A percentile compares a stretch with the other conserved stretches of the same genome.
phyloP scores from a whole-genome alignment of 495 filamentous ascomycete species.

The Elasticomyces elasticus region DNA sequence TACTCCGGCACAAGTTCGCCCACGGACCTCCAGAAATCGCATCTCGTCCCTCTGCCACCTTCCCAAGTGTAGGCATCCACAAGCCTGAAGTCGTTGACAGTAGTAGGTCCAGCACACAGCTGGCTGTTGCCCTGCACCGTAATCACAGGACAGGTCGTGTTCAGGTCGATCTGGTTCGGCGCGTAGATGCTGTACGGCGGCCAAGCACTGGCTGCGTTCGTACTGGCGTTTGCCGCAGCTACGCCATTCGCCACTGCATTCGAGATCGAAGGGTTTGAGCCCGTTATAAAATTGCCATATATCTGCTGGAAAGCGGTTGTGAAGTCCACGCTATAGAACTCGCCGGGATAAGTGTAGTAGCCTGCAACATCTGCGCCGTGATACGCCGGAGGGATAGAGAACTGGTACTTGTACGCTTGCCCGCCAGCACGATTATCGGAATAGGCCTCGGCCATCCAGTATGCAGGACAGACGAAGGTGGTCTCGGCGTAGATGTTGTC shows the following conservation, averaged over 20 bases:
- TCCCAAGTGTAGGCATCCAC: conserved; percentile 26
- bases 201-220: not conserved
- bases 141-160: conserved; percentile 10
- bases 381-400: conserved; percentile 45
- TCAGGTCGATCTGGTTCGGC: conserved; percentile 6
- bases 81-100: conserved; percentile 10
- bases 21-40: conserved; percentile 23
- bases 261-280: conserved; percentile 43
- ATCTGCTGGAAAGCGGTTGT: conserved; percentile 24
- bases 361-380: conserved; percentile 38
- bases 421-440: conserved; percentile 21
- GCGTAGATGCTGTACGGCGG: conserved; percentile 10
- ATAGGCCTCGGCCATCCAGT: conserved; percentile 56
- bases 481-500: conserved; percentile 46
- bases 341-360: conserved; percentile 38
- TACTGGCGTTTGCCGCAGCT: not conserved
- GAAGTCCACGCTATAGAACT: conserved; percentile 11
- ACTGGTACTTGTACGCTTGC: conserved; percentile 50
- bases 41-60: conserved; percentile 19
- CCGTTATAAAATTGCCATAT: conserved; percentile 48
- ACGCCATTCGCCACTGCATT: conserved; percentile 33
- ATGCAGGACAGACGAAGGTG: conserved; percentile 50
- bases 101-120: not conserved
- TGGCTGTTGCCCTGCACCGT: not conserved
- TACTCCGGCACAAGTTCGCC: conserved; percentile 22